A percentile compares a stretch with the other conserved stretches of the same genome.
Conservation (phyloP, 306 rosid genomes). For the Cicer judaicum region DNA sequence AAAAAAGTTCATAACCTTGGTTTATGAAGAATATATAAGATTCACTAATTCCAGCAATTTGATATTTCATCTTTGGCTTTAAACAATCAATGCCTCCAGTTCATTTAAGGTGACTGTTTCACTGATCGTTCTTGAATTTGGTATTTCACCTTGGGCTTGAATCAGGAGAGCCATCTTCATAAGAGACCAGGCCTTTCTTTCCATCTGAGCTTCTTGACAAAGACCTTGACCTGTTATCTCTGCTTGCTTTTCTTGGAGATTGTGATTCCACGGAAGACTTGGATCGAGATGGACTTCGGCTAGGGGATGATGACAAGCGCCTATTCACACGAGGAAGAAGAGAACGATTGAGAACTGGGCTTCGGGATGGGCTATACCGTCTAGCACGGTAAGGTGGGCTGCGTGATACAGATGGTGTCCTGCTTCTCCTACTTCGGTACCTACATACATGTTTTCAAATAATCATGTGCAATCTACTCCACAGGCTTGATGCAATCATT, state of each 20-base stretch:
- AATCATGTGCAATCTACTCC: background rate
- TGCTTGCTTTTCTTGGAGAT: conserved; percentile 57
- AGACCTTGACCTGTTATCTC: conserved; percentile 62
- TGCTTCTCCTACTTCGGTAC: conserved; percentile 87
- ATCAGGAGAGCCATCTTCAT: conserved; percentile 63
- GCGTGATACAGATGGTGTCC: conserved; percentile 77
- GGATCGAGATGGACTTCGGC: conserved; percentile 71
- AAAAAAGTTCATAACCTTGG: background rate
- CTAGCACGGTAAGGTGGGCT: conserved; percentile 77
- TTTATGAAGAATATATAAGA: background rate
- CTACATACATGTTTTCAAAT: conserved; percentile 50
- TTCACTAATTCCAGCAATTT: background rate
- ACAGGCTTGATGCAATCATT: background rate
- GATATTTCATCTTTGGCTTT: too few relatives aligned
- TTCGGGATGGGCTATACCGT: conserved; percentile 64
- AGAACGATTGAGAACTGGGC: conserved; percentile 65
- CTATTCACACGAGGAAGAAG: conserved; percentile 62
- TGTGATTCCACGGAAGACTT: conserved; percentile 61
- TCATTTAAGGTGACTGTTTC: conserved; percentile 16
- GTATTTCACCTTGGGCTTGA: background rate
- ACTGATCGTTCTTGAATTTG: background rate
- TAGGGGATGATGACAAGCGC: conserved; percentile 57
- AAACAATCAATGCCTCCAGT: conserved; percentile 1
- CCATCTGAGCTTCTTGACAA: conserved; percentile 66
- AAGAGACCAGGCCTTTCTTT: conserved; percentile 86